Percentiles rank a stretch among this genome's conserved stretches.
Evolutionary conservation across 257 asterid genomes (phyloP).

Genomic region (Nicotiana knightiana): DNA sequence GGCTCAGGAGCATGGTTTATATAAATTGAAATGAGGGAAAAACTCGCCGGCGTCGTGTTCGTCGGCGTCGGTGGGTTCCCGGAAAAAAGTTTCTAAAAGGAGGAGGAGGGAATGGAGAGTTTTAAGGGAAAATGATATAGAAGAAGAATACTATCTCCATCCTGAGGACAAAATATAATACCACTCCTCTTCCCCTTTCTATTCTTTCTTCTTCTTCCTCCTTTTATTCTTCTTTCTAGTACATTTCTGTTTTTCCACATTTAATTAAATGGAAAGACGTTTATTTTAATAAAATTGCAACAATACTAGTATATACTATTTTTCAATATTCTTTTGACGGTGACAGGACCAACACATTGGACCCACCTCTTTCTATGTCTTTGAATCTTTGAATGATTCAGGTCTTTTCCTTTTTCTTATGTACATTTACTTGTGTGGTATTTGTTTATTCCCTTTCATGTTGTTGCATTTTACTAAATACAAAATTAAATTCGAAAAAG

Average conservation of each 20-base stretch:
- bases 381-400: neutral
- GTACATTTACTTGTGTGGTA: neutral
- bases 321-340: neutral
- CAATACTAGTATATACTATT: neutral
- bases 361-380: neutral
- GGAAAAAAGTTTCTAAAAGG: neutral
- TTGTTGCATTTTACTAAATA: too few species aligned
- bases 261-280: neutral
- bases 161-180: slow-evolving; percentile 10
- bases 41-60: neutral
- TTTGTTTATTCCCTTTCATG: too few species aligned
- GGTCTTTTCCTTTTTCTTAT: neutral
- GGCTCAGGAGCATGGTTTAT: neutral
- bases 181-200: neutral
- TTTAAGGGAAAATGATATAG: neutral
- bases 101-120: neutral
- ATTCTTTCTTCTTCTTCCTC: slow-evolving; percentile 1
- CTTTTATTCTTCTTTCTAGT: slow-evolving; percentile 1
- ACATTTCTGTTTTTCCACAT: neutral
- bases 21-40: too few species aligned
- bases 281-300: neutral
- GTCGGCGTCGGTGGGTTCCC: slow-evolving; percentile 5
- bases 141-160: neutral
- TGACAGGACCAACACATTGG: neutral
- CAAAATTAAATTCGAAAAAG: too few species aligned